These are phyloP conservation scores for Colletotrichum tofieldiae DNA, from an alignment of 2,329 filamentous ascomycete genomes.

Conservation along the genomic window DNA sequence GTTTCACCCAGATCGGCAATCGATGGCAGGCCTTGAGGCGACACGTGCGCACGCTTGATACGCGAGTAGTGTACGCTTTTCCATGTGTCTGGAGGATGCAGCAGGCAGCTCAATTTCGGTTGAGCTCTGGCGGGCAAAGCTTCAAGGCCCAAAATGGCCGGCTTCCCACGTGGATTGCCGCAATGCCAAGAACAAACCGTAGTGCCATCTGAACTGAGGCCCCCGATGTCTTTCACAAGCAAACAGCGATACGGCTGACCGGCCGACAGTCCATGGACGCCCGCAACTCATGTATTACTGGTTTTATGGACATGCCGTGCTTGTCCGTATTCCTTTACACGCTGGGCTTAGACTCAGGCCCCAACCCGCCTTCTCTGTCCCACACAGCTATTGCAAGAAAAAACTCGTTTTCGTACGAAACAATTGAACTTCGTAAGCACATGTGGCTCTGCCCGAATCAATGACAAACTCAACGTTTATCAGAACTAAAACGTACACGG, in stretches of 20 bases:
- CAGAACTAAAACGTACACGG: not conserved
- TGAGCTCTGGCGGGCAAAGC: slow-evolving; percentile 7
- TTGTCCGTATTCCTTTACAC: not conserved
- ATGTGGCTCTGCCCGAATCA: not conserved
- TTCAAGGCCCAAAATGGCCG: not conserved
- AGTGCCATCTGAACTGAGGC: slow-evolving; percentile 37
- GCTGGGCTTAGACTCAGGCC: not conserved
- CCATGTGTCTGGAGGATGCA: not conserved
- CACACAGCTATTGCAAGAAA: not conserved
- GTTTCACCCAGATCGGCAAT: slow-evolving; percentile 29
- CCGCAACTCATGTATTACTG: not conserved
- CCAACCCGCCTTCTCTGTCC: not conserved
- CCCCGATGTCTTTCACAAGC: not conserved
- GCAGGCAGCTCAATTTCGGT: not conserved
- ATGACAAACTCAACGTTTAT: not conserved
- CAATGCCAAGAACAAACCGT: slow-evolving; percentile 27
- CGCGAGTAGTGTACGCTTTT: slow-evolving; percentile 6
- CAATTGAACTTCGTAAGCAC: not conserved
- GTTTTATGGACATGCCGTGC: not conserved
- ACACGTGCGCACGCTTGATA: slow-evolving; percentile 23
- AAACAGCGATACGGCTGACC: slow-evolving; percentile 3
- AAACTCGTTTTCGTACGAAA: not conserved
- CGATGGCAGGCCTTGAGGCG: slow-evolving; percentile 14
- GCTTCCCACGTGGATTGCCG: slow-evolving; percentile 29
- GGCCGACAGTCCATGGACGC: not conserved